Evolutionary conservation across 2,329 filamentous ascomycete species (phyloP).

Genomic region (Aspergillus tanneri): DNA sequence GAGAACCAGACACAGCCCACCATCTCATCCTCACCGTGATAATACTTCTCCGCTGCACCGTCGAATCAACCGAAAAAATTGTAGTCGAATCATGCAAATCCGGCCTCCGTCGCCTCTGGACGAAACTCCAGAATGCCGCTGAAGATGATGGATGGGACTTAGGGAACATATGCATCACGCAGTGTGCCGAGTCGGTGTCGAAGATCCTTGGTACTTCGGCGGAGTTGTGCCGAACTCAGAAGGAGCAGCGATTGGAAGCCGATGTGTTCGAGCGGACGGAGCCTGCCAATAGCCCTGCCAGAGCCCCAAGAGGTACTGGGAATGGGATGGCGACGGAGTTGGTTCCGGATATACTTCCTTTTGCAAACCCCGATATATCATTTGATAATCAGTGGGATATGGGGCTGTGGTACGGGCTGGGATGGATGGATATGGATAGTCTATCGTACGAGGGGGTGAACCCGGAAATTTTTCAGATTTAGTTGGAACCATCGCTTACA

Average conservation of each 20-base stretch:
- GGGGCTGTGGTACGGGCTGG: constrained; percentile 10
- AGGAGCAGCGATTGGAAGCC: too few species aligned
- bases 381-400: constrained; percentile 18
- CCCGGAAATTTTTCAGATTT: constrained; percentile 1
- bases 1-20: constrained; percentile 27
- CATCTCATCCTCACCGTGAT: constrained; percentile 28
- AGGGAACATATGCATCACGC: constrained; percentile 21
- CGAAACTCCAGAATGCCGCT: constrained; percentile 14
- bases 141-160: constrained; percentile 21
- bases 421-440: constrained; percentile 13
- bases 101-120: constrained; percentile 14
- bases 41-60: constrained; percentile 19
- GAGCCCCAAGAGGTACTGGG: not conserved
- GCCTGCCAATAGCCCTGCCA: not conserved
- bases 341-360: constrained; percentile 15
- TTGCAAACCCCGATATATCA: constrained; percentile 15
- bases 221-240: not conserved
- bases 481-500: too few species aligned
- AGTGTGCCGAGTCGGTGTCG: constrained; percentile 19
- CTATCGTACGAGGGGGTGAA: constrained; percentile 2
- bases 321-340: constrained; percentile 5
- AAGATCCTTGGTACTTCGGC: constrained; percentile 9
- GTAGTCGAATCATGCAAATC: constrained; percentile 16
- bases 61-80: constrained; percentile 16
- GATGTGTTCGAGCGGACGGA: too few species aligned